Percentiles rank a stretch among this genome's conserved stretches.
phyloP scores from a whole-genome alignment of 2,329 filamentous ascomycete genomes.

The Monilinia aucupariae region DNA sequence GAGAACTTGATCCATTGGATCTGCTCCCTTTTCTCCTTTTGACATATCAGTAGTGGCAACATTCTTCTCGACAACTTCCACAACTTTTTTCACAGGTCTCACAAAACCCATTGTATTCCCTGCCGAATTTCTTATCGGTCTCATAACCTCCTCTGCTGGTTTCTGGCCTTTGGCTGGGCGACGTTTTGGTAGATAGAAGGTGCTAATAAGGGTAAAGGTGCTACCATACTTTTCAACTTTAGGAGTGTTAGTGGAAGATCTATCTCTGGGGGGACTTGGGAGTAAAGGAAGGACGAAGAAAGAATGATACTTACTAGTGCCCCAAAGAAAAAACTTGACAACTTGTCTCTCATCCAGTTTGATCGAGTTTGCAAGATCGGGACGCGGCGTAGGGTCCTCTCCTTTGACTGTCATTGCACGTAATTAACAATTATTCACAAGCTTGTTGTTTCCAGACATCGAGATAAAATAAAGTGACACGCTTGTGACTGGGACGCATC shows the following conservation, averaged over 20 bases:
- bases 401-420: not conserved
- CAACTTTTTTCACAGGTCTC: not conserved
- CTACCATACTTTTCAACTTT: not conserved
- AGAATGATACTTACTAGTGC: not conserved
- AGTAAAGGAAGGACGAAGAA: not conserved
- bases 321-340: not conserved
- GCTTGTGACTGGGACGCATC: not conserved
- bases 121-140: not conserved
- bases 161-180: not conserved
- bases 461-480: not conserved
- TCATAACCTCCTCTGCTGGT: not conserved
- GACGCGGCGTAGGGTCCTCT: not conserved
- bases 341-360: constrained; percentile 1
- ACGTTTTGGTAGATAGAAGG: not conserved
- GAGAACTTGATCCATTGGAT: not conserved
- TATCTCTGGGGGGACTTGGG: not conserved
- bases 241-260: not conserved
- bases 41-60: not conserved
- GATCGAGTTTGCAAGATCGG: not conserved
- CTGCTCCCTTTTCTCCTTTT: not conserved
- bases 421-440: not conserved
- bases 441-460: not conserved
- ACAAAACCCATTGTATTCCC: not conserved
- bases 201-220: not conserved
- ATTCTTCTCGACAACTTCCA: too few relatives aligned